Base-by-base conservation (phyloP, 2,329 filamentous ascomycete species). In the Aureobasidium mangrovei region DNA sequence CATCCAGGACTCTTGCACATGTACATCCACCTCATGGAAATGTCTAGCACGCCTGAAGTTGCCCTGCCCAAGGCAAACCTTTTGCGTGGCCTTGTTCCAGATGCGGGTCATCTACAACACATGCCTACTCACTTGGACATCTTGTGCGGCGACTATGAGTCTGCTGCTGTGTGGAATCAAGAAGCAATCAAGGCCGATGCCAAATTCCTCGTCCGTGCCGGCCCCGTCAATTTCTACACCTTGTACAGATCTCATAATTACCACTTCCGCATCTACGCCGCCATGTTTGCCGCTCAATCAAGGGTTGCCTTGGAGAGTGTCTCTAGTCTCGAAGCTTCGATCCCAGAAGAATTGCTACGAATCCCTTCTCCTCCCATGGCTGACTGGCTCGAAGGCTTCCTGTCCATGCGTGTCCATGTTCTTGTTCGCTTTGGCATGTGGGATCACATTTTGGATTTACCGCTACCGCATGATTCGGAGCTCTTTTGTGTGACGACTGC, bases 101-200 rank as follows among this genome's bases (percentile, higher is more conserved):
- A 88, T 63, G 76, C 80, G 0, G 85, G 85, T 0, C 86, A 90
- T 65, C 70, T 88, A 0, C 74, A 82, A 39, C 85, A 89, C 63
- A 91, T 91, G 87, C 86, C 86, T 0, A 82, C 82, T 0, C 87
- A 91, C 65, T 73, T 91, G 35, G 86, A 91, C 65, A 78, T 88
- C 8, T 75, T 90, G 0, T 78, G 83, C 29, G 87, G 87, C 9
- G 80, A 89, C 61, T 91, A 89, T 63, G 72, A 77, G 31, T 74
- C 74, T 7, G 84, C 84, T 4, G 82, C 90, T 49, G 71, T 72
- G 1, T 83, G 83, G 3, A 91, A 91, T 65, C 72, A 77, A 2
- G 76, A 78, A 26, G 86, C 86, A 7, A 82, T 86, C 45, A 62
- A 69, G 0, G 85, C 84, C 1, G 86, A 91, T 63, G 79, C 85